Evolutionary conservation across 257 asterid species (phyloP).

Genomic region (Catharanthus roseus): DNA sequence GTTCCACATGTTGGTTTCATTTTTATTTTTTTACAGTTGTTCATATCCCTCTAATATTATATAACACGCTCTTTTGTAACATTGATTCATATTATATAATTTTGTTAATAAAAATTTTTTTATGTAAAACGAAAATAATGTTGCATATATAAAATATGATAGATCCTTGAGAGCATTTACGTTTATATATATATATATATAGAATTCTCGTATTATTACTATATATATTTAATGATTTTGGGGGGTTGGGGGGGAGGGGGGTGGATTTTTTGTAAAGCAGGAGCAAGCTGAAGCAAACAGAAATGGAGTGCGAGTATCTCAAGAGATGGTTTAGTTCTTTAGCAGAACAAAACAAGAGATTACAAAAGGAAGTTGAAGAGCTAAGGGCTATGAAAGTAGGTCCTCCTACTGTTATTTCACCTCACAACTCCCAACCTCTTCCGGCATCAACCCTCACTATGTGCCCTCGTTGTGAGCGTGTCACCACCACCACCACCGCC

Average conservation of each 20-base stretch:
- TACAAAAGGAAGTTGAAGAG: slow-evolving; percentile 58
- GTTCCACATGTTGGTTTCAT: too few relatives aligned
- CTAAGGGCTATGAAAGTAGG: slow-evolving; percentile 46
- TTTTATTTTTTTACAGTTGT: too few relatives aligned
- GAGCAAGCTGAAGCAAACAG: slow-evolving; percentile 87
- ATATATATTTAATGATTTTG: background rate
- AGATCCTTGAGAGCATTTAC: too few relatives aligned
- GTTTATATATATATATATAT: too few relatives aligned
- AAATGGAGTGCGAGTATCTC: slow-evolving; percentile 63
- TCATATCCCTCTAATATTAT: too few relatives aligned
- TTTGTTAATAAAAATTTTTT: too few relatives aligned
- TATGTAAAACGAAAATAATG: too few relatives aligned
- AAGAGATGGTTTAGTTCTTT: slow-evolving; percentile 69
- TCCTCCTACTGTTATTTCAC: slow-evolving; percentile 27
- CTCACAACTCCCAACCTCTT: slow-evolving; percentile 32
- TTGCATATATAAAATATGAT: too few relatives aligned
- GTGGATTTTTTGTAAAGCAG: too few relatives aligned
- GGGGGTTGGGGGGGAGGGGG: background rate
- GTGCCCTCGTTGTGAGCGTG: slow-evolving; percentile 79
- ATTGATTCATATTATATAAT: too few relatives aligned
- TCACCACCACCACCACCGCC: slow-evolving; percentile 26
- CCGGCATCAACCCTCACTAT: slow-evolving; percentile 52
- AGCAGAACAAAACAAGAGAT: slow-evolving; percentile 55
- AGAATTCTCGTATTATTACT: too few relatives aligned
- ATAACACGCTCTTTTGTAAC: too few relatives aligned